phyloP scores from a whole-genome alignment of 257 asterid genomes.

The Solanum chmielewskii region DNA sequence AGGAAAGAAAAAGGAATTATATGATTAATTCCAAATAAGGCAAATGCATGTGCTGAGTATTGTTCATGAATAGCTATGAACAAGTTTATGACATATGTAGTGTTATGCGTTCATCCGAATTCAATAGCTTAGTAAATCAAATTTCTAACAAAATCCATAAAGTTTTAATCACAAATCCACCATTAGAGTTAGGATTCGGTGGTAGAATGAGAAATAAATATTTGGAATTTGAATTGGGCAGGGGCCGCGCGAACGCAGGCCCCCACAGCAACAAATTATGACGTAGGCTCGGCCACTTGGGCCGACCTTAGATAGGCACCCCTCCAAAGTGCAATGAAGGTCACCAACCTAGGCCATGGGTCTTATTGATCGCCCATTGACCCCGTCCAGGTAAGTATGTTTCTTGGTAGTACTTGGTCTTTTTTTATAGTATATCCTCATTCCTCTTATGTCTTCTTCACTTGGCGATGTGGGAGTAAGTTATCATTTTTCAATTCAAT shows the following conservation, averaged over 20 bases:
- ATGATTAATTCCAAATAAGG: neutral
- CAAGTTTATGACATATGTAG: neutral
- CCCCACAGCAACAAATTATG: neutral
- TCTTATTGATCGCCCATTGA: constrained; percentile 13
- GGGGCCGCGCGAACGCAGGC: neutral
- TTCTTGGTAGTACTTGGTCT: neutral
- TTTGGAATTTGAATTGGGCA: neutral
- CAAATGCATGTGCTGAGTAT: neutral
- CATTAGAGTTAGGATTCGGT: too few species aligned
- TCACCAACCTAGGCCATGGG: constrained; percentile 8
- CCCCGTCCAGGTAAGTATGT: constrained; percentile 27
- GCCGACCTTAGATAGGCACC: constrained; percentile 26
- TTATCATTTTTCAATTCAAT: too few species aligned
- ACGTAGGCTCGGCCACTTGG: constrained; percentile 22
- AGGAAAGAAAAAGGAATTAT: neutral
- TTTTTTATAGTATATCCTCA: neutral
- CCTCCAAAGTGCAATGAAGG: constrained; percentile 23
- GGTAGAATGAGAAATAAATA: too few species aligned
- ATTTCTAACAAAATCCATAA: neutral
- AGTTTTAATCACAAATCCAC: neutral
- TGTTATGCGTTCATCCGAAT: neutral
- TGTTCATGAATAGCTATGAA: too few species aligned
- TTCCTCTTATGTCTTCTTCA: too few species aligned
- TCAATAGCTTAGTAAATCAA: neutral
- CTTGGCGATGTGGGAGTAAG: too few species aligned